Evolutionary conservation across 2,329 filamentous ascomycete species (phyloP).

Genomic region (Alternaria triticina): DNA sequence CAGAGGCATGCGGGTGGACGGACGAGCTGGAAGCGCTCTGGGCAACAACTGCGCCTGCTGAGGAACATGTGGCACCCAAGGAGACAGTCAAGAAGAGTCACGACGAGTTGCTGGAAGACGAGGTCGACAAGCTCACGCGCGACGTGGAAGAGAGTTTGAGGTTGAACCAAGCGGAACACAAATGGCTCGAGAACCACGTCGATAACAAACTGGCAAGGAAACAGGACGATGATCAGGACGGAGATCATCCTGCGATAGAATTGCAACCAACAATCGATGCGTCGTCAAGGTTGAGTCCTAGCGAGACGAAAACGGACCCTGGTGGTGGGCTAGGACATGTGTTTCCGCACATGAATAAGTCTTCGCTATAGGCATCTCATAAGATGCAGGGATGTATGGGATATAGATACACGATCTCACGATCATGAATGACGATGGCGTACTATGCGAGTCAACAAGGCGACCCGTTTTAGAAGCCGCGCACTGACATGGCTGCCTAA

Average conservation of each 20-base stretch:
- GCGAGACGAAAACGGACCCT: conserved; percentile 2
- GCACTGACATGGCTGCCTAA: background rate
- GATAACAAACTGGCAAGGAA: conserved; percentile 37
- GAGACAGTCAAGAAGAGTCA: conserved; percentile 53
- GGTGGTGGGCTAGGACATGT: conserved; percentile 34
- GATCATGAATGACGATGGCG: conserved; percentile 1
- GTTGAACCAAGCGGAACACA: conserved; percentile 34
- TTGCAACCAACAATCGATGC: conserved; percentile 10
- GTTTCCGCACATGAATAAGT: conserved; percentile 45
- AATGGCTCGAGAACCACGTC: conserved; percentile 44
- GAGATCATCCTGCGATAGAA: background rate
- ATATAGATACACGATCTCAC: conserved; percentile 2
- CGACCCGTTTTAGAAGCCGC: background rate
- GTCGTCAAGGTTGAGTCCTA: conserved; percentile 10
- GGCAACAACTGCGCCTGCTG: conserved; percentile 65
- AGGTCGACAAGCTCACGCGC: conserved; percentile 64
- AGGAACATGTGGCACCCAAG: background rate
- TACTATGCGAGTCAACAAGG: background rate
- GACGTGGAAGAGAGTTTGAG: conserved; percentile 63
- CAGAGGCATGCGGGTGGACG: conserved; percentile 81
- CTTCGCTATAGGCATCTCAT: conserved; percentile 50
- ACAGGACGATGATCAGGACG: conserved; percentile 10
- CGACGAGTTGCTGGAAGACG: conserved; percentile 64
- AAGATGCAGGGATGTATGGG: background rate
- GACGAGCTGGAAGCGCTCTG: conserved; percentile 82